Percentiles rank a stretch among this genome's conserved stretches.
Conservation (phyloP, 73 alveolate genomes). For the Diophrys sp. region DNA sequence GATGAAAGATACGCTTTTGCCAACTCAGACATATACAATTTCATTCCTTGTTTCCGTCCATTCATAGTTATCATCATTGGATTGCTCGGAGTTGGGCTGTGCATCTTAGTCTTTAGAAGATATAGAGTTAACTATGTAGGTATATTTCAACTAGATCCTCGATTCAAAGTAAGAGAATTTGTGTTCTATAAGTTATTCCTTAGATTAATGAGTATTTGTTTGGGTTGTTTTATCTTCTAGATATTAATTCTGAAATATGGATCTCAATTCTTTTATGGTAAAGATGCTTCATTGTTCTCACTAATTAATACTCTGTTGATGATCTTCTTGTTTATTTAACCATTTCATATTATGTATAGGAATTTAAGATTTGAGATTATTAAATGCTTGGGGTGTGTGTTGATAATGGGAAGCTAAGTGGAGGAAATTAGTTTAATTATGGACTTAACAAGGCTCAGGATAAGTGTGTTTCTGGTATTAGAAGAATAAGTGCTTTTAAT, state of each 20-base stretch:
- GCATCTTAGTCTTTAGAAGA: neutral
- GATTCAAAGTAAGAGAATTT: neutral
- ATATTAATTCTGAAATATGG: conserved; percentile 20
- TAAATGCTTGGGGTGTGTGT: neutral
- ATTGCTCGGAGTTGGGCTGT: neutral
- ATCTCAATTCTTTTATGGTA: conserved; percentile 1
- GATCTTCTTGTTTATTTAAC: conserved; percentile 2
- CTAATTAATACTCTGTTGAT: neutral
- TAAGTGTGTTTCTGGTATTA: no score
- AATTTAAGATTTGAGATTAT: conserved; percentile 31
- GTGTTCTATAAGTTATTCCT: neutral
- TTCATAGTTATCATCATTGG: neutral
- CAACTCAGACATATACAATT: neutral
- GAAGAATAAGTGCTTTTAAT: no score
- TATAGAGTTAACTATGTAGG: neutral
- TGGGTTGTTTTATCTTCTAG: conserved; percentile 32
- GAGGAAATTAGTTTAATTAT: no score
- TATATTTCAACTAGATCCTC: neutral
- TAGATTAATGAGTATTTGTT: conserved; percentile 14
- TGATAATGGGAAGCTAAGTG: no score
- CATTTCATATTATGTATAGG: conserved; percentile 11
- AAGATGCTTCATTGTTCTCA: conserved; percentile 19
- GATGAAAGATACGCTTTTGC: neutral
- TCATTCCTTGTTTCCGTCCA: neutral
- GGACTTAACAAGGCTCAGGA: no score